These are phyloP conservation scores for Plectosphaerella cucumerina DNA, from an alignment of 2,329 filamentous ascomycete genomes.

Conservation along the genomic window DNA sequence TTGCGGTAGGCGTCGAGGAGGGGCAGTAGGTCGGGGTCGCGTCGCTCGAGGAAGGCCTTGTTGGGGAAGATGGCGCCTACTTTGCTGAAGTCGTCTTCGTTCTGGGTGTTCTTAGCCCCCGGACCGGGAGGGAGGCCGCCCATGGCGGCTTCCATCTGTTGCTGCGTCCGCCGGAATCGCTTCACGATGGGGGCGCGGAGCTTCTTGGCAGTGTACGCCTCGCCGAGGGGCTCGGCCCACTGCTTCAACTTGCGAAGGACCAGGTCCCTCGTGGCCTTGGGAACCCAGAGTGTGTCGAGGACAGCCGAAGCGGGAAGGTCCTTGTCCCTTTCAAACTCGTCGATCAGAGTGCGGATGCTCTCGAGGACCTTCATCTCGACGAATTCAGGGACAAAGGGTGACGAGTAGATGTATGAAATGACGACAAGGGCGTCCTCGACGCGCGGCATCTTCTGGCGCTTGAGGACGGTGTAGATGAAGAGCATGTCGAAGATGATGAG, in stretches of 20 bases:
- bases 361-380: slow-evolving; percentile 12
- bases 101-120: background rate
- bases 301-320: slow-evolving; percentile 3
- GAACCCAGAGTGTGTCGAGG: slow-evolving; percentile 7
- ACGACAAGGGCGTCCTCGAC: slow-evolving; percentile 8
- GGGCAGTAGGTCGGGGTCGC: background rate
- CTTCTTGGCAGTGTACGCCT: slow-evolving; percentile 4
- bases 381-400: slow-evolving; percentile 13
- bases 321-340: slow-evolving; percentile 7
- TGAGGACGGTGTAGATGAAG: background rate
- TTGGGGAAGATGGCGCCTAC: background rate
- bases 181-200: background rate
- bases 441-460: background rate
- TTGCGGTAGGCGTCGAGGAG: background rate
- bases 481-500: slow-evolving; percentile 16
- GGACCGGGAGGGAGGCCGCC: background rate
- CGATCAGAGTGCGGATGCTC: slow-evolving; percentile 13
- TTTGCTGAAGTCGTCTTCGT: background rate
- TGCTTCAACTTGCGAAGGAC: slow-evolving; percentile 10
- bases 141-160: background rate
- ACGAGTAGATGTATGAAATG: slow-evolving; percentile 16
- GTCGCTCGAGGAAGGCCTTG: background rate
- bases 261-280: slow-evolving; percentile 3
- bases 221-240: slow-evolving; percentile 7
- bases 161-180: background rate